Percentiles rank a stretch among this genome's conserved stretches.
phyloP scores from a whole-genome alignment of 2,329 filamentous ascomycete species.

The Ceratocystis variospora region DNA sequence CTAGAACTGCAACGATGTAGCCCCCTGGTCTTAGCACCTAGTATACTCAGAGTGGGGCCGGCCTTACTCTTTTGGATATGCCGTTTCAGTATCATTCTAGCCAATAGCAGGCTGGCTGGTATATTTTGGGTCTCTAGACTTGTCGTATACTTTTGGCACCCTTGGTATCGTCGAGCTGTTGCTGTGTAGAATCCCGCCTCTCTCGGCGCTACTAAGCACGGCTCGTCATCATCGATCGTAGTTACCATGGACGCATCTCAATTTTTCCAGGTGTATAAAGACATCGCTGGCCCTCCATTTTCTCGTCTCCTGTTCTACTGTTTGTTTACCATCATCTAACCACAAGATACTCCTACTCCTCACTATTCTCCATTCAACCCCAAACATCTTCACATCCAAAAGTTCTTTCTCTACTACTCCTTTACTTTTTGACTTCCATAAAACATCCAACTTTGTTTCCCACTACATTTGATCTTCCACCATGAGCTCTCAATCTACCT shows the following conservation, averaged over 20 bases:
- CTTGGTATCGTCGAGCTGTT: background rate
- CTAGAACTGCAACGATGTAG: background rate
- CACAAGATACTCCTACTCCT: no score
- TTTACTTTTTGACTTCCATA: background rate
- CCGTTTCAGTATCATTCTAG: background rate
- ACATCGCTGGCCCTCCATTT: background rate
- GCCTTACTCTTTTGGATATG: background rate
- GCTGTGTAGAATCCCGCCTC: slow-evolving; percentile 2
- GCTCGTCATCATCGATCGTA: slow-evolving; percentile 15
- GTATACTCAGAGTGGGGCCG: background rate
- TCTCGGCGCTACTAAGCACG: slow-evolving; percentile 11
- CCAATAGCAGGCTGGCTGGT: background rate
- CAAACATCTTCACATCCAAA: background rate
- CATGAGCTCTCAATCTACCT: slow-evolving; percentile 18
- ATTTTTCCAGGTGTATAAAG: slow-evolving; percentile 16
- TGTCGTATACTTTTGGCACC: background rate
- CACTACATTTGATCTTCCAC: slow-evolving; percentile 17
- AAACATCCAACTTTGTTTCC: slow-evolving; percentile 11
- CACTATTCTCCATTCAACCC: background rate
- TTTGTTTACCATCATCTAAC: slow-evolving; percentile 10
- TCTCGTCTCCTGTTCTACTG: background rate
- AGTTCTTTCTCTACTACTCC: slow-evolving; percentile 15
- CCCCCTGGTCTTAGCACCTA: slow-evolving; percentile 1
- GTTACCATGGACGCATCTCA: background rate
- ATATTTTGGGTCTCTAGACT: background rate